Conservation (phyloP, 495 filamentous ascomycete species). For the Aspergillus conjunctus region DNA sequence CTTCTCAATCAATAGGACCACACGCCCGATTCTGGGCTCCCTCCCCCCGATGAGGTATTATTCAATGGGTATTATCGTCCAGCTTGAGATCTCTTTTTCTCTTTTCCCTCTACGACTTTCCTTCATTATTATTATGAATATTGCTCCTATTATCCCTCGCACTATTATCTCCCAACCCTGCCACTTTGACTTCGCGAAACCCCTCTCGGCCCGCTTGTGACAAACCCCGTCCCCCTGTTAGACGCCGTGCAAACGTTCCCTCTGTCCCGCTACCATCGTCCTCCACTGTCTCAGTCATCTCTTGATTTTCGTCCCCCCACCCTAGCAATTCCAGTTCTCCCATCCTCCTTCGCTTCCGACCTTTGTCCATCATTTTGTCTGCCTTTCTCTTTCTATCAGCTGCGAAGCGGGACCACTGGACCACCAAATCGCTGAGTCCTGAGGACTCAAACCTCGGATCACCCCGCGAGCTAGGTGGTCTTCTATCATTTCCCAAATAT, state of each 20-base stretch:
- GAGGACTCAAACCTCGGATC: slow-evolving; percentile 19
- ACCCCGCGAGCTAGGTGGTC: slow-evolving; percentile 25
- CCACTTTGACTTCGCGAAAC: slow-evolving; percentile 25
- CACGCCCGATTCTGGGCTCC: slow-evolving; percentile 20
- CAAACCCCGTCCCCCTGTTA: slow-evolving; percentile 18
- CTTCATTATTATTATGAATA: slow-evolving; percentile 15
- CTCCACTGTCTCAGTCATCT: slow-evolving; percentile 3
- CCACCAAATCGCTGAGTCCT: slow-evolving; percentile 14
- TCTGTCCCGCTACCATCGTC: slow-evolving; percentile 11
- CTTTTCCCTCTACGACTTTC: slow-evolving; percentile 9
- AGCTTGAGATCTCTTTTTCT: slow-evolving; percentile 15
- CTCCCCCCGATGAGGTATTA: slow-evolving; percentile 1
- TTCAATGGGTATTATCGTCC: slow-evolving; percentile 27
- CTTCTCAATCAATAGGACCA: slow-evolving; percentile 26
- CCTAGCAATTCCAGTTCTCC: not conserved
- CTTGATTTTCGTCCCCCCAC: not conserved
- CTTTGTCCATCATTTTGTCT: slow-evolving; percentile 14
- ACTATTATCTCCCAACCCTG: slow-evolving; percentile 15
- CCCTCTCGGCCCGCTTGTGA: slow-evolving; percentile 29
- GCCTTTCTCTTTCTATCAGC: slow-evolving; percentile 8
- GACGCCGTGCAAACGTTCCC: slow-evolving; percentile 26
- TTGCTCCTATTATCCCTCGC: slow-evolving; percentile 17
- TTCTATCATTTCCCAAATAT: slow-evolving; percentile 36
- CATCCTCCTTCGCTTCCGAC: slow-evolving; percentile 17
- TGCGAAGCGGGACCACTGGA: not conserved